Evolutionary conservation across 345 rosid genomes (phyloP).

Genomic region (Linum tenue): DNA sequence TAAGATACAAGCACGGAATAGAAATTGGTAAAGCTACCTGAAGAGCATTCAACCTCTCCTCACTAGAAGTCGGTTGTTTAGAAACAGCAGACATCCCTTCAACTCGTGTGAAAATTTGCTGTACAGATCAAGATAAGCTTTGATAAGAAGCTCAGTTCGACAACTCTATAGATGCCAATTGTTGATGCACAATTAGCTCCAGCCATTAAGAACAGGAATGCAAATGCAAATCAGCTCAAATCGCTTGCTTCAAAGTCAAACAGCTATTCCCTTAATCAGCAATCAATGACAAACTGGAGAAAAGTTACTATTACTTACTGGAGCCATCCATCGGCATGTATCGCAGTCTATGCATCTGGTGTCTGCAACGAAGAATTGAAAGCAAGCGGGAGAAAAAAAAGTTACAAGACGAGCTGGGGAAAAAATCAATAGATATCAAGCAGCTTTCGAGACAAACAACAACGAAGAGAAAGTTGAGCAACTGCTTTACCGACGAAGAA

Average conservation of each 20-base stretch:
- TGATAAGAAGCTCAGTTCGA: background rate
- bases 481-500: slow-evolving; percentile 38
- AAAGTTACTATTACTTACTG: slow-evolving; percentile 21
- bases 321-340: slow-evolving; percentile 80
- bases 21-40: slow-evolving; percentile 30
- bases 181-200: too few relatives aligned
- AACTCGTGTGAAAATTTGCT: slow-evolving; percentile 42
- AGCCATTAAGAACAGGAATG: too few relatives aligned
- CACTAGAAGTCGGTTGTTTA: slow-evolving; percentile 40
- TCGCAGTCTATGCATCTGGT: slow-evolving; percentile 57
- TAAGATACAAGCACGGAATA: background rate
- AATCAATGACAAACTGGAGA: background rate
- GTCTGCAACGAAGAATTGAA: slow-evolving; percentile 27
- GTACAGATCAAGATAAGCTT: background rate
- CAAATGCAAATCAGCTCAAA: too few relatives aligned
- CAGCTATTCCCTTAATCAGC: too few relatives aligned
- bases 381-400: slow-evolving; percentile 1
- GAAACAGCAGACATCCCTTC: slow-evolving; percentile 45
- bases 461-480: too few relatives aligned
- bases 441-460: background rate
- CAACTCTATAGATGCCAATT: too few relatives aligned
- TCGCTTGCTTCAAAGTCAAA: too few relatives aligned
- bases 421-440: background rate
- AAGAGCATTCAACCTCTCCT: slow-evolving; percentile 46
- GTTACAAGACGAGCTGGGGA: background rate